Percentiles rank a stretch among this genome's conserved stretches.
Evolutionary conservation across 2,329 filamentous ascomycete species (phyloP).

Genomic region (Ceratocystis ficicola): DNA sequence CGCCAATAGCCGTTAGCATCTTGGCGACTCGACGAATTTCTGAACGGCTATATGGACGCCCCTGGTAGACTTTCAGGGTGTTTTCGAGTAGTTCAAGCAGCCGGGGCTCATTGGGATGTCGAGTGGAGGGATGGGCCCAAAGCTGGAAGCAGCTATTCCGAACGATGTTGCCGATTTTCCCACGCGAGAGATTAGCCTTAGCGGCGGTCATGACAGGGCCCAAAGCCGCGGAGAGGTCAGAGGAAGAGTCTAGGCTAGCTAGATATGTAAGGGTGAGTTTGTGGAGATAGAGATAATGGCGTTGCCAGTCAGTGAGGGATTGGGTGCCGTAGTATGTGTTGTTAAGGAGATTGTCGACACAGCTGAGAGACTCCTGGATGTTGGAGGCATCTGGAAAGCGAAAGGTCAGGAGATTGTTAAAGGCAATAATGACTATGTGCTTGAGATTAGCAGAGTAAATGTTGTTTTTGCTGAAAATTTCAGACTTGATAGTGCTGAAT

Average conservation of each 20-base stretch:
- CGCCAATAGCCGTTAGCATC: neutral
- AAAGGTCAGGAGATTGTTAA: neutral
- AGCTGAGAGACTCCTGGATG: neutral
- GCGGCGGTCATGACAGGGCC: neutral
- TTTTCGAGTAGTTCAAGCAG: neutral
- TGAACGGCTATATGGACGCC: neutral
- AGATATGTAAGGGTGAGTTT: neutral
- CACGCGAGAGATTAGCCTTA: neutral
- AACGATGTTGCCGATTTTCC: neutral
- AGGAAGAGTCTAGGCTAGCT: neutral
- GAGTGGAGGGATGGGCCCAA: neutral
- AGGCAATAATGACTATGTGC: neutral
- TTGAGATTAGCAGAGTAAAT: conserved; percentile 3
- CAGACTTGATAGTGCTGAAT: neutral
- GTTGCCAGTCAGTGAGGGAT: neutral
- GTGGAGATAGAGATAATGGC: neutral
- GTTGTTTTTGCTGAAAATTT: conserved; percentile 13
- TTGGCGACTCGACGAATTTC: neutral
- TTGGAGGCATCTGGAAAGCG: neutral
- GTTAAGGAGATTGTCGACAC: neutral
- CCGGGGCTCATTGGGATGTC: neutral
- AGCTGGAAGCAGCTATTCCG: neutral
- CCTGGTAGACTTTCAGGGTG: neutral
- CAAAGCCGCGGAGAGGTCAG: neutral
- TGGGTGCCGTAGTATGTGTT: neutral